These are phyloP conservation scores for Epichloe typhina DNA, from an alignment of 2,329 filamentous ascomycete genomes.

Conservation along the genomic window DNA sequence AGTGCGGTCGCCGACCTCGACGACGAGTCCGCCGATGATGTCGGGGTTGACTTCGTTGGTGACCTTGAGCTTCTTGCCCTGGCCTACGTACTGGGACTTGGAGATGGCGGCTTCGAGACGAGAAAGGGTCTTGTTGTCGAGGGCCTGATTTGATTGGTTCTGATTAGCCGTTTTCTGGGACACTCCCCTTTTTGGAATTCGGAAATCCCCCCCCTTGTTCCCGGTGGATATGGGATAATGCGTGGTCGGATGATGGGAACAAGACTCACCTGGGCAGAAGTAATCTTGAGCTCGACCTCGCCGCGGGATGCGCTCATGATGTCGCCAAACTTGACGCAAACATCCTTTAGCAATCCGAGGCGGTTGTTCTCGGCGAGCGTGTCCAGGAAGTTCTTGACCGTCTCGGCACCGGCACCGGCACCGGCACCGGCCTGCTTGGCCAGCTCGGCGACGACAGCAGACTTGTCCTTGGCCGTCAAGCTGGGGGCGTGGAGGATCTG, in stretches of 20 bases:
- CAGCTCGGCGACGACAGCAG: conserved; percentile 73
- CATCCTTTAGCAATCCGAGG: conserved; percentile 65
- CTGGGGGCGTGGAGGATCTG: conserved; percentile 69
- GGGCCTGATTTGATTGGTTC: too few relatives aligned
- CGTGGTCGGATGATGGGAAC: not conserved
- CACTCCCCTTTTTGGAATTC: not conserved
- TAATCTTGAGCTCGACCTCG: conserved; percentile 87
- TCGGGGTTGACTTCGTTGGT: conserved; percentile 89
- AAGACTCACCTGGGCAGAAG: conserved; percentile 78
- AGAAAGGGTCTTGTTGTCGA: conserved; percentile 75
- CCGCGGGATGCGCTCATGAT: conserved; percentile 82
- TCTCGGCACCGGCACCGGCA: conserved; percentile 60
- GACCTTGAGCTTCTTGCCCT: conserved; percentile 97
- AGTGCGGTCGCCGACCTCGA: conserved; percentile 94
- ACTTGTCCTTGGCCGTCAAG: conserved; percentile 67
- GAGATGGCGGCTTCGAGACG: conserved; percentile 77
- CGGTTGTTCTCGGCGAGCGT: conserved; percentile 96
- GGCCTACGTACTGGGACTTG: conserved; percentile 79
- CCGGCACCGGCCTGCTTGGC: conserved; percentile 58
- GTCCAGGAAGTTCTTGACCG: conserved; percentile 85
- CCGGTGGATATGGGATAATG: not conserved
- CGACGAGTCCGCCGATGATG: conserved; percentile 82
- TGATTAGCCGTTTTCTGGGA: not conserved
- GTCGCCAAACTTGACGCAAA: conserved; percentile 74
- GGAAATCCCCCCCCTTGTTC: too few relatives aligned